phyloP scores from a whole-genome alignment of 2,329 filamentous ascomycete species.

The Hyphodiscus sp. region DNA sequence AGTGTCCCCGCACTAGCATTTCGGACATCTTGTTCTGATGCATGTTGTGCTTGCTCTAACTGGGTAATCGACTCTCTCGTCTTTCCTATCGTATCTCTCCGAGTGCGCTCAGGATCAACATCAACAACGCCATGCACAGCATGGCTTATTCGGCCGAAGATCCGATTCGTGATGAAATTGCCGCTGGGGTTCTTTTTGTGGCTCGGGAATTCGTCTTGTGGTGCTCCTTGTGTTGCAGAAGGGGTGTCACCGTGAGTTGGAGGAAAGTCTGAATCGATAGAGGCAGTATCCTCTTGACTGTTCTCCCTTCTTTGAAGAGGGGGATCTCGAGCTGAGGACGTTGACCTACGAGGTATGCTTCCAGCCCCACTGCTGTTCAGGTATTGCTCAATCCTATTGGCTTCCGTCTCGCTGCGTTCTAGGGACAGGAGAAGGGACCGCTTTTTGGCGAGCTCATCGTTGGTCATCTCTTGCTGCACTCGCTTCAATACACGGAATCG shows the following conservation, averaged over 20 bases:
- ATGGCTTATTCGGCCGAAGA: conserved; percentile 92
- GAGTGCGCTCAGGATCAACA: conserved; percentile 87
- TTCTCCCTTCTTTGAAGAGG: conserved; percentile 43
- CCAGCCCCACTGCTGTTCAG: conserved; percentile 65
- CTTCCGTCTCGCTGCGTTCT: conserved; percentile 90
- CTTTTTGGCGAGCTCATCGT: conserved; percentile 88
- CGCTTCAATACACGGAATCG: conserved; percentile 88
- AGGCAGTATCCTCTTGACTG: conserved; percentile 70
- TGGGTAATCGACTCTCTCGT: conserved; percentile 81
- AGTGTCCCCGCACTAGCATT: conserved; percentile 86
- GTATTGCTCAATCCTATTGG: conserved; percentile 89
- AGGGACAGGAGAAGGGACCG: conserved; percentile 72
- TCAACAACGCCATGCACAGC: conserved; percentile 95
- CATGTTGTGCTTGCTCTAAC: conserved; percentile 84
- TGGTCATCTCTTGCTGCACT: conserved; percentile 95
- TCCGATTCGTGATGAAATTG: conserved; percentile 87
- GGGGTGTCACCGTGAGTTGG: conserved; percentile 74
- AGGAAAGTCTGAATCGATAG: conserved; percentile 93
- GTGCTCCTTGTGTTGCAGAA: conserved; percentile 68
- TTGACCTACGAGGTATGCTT: conserved; percentile 60
- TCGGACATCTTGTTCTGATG: conserved; percentile 84
- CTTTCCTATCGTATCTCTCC: conserved; percentile 91
- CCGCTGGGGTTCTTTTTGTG: conserved; percentile 80
- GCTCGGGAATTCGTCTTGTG: conserved; percentile 37
- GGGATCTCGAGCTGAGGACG: conserved; percentile 47